These are phyloP conservation scores for Globisporangium barbulae DNA, from an alignment of 352 stramenopile genomes.

Conservation along the genomic window DNA sequence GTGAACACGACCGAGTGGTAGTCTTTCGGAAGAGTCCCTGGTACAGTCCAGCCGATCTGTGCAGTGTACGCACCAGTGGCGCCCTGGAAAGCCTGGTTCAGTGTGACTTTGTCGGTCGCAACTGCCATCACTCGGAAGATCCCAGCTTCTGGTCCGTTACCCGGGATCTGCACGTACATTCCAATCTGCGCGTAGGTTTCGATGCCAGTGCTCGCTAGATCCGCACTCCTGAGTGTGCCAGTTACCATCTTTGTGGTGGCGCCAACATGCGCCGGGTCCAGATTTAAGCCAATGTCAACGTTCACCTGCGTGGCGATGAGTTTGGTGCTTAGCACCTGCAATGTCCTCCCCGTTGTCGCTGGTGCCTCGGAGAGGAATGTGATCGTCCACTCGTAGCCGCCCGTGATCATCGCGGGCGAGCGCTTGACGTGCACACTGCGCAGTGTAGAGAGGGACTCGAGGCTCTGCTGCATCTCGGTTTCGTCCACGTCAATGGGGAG, in stretches of 20 bases:
- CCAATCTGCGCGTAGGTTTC: slow-evolving; percentile 33
- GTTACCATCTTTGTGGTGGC: slow-evolving; percentile 29
- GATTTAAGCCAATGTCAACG: slow-evolving; percentile 33
- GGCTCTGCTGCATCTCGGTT: slow-evolving; percentile 49
- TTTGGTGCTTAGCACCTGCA: slow-evolving; percentile 39
- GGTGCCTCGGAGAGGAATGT: slow-evolving; percentile 68
- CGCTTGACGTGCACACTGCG: slow-evolving; percentile 79
- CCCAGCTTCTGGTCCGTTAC: slow-evolving; percentile 28
- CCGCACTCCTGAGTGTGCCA: slow-evolving; percentile 25
- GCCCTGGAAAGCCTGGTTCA: slow-evolving; percentile 43
- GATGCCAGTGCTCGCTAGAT: slow-evolving; percentile 40
- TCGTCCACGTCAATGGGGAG: slow-evolving; percentile 58
- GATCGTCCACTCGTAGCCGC: slow-evolving; percentile 75
- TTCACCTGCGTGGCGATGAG: slow-evolving; percentile 29
- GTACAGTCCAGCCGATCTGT: slow-evolving; percentile 61
- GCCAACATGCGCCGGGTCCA: slow-evolving; percentile 50
- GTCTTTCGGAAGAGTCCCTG: slow-evolving; percentile 42
- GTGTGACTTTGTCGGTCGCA: slow-evolving; percentile 44
- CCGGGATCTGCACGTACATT: slow-evolving; percentile 54
- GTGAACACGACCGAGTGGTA: slow-evolving; percentile 46
- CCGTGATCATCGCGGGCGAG: slow-evolving; percentile 27
- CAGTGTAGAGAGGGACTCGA: slow-evolving; percentile 54
- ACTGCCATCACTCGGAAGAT: slow-evolving; percentile 49
- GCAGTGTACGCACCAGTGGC: slow-evolving; percentile 33
- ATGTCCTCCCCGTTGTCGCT: slow-evolving; percentile 29